Percentiles rank a stretch among this genome's conserved stretches.
Evolutionary conservation across 2,329 filamentous ascomycete genomes (phyloP).

Genomic region (Diaporthe velutina): DNA sequence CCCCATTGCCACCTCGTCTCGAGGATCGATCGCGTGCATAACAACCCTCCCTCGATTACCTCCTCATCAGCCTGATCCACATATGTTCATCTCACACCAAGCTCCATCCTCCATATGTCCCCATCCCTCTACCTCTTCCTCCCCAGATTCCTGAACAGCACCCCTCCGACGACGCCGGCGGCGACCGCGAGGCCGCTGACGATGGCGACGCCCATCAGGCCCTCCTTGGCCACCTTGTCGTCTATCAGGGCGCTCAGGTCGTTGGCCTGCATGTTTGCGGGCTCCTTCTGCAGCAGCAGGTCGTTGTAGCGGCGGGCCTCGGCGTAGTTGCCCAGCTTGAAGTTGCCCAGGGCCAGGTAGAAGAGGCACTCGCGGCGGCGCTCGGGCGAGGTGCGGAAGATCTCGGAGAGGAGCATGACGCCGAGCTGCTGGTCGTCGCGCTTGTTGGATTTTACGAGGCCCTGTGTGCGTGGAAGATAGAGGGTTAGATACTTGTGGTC

Average conservation of each 20-base stretch:
- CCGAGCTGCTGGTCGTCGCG: slow-evolving; percentile 93
- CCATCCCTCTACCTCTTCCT: slow-evolving; percentile 64
- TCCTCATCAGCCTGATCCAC: background rate
- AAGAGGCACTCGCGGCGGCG: slow-evolving; percentile 97
- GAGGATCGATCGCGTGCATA: background rate
- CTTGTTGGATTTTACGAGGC: slow-evolving; percentile 90
- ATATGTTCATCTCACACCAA: background rate
- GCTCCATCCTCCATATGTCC: too few species aligned
- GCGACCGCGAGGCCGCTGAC: slow-evolving; percentile 93
- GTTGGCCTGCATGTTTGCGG: slow-evolving; percentile 88
- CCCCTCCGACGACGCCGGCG: slow-evolving; percentile 90
- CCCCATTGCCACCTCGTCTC: background rate
- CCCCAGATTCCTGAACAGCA: slow-evolving; percentile 82
- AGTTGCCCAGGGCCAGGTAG: slow-evolving; percentile 97
- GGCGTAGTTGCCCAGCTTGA: slow-evolving; percentile 97
- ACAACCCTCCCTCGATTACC: background rate
- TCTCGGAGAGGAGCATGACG: slow-evolving; percentile 92
- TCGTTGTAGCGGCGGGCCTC: slow-evolving; percentile 97
- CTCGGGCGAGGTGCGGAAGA: slow-evolving; percentile 94
- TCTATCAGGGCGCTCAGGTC: slow-evolving; percentile 92
- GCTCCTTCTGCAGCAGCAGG: slow-evolving; percentile 89
- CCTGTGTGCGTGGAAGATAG: slow-evolving; percentile 65
- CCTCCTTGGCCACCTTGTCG: slow-evolving; percentile 95
- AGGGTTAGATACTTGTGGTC: slow-evolving; percentile 20
- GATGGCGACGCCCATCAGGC: slow-evolving; percentile 93